A percentile compares a stretch with the other conserved stretches of the same genome.
Conservation (phyloP, 768 basidiomycete genomes). For the Royoungia palumana region DNA sequence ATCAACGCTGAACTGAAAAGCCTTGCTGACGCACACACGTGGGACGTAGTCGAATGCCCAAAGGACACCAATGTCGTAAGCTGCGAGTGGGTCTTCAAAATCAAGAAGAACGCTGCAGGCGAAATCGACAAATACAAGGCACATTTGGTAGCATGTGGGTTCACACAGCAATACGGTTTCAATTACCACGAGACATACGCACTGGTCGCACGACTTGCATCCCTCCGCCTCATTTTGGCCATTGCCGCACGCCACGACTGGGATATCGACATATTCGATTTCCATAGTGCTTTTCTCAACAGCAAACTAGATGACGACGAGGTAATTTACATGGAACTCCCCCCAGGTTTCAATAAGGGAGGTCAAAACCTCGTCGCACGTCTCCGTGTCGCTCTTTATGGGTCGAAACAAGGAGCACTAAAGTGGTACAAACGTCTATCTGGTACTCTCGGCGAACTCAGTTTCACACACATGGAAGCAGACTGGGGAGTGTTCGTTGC, state of each 20-base stretch:
- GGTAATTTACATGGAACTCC: constrained; percentile 8
- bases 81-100: constrained; percentile 1
- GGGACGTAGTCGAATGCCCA: background rate
- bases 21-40: background rate
- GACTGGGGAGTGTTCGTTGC: constrained; percentile 7
- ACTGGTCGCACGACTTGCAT: background rate
- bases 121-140: background rate
- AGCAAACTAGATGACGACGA: constrained; percentile 4
- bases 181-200: constrained; percentile 1
- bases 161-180: background rate
- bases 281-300: constrained; percentile 7
- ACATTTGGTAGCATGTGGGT: background rate
- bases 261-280: background rate
- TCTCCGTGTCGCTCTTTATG: constrained; percentile 1
- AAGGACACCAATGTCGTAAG: background rate
- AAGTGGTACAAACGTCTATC: constrained; percentile 8
- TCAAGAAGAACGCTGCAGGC: background rate
- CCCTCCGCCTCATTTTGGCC: background rate
- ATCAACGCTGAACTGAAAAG: background rate
- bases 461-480: background rate
- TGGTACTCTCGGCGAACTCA: background rate
- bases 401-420: constrained; percentile 2
- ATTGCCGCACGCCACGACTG: background rate
- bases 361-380: constrained; percentile 11
- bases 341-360: background rate